Base-by-base conservation (phyloP, 106 monocot genomes). In the Allium fistulosum region DNA sequence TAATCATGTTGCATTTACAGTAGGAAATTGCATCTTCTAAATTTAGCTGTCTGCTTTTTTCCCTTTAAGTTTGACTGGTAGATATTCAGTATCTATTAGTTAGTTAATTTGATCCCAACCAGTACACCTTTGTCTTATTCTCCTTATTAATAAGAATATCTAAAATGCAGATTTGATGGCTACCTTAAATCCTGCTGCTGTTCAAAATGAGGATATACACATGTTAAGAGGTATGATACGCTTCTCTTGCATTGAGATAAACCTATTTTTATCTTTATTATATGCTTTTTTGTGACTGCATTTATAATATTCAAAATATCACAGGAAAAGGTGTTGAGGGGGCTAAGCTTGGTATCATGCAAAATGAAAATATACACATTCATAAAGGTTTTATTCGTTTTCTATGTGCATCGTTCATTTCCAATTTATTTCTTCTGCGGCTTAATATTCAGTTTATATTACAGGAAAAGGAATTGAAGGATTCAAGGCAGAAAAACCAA, bases 401-500 rank as follows among this genome's bases (percentile, higher is more conserved):
- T 37, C 37, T 37, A 37, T 37, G 37, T 37, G 37, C 13, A 48
- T 26, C 48, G 46, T 13, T 59, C 22, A 64, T 48, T 11, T 48
- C n/a, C 9, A 47, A 48, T 64, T 48, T 13, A 48, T 48, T 15
- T 64, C 16, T 64, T 16, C 8, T 13, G 48, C 15, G 11, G 12
- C 64, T 22, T 48, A 16, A 67, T 59, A 55, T 66, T 51, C 7
- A 51, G 3, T 18, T 66, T 66, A 6, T 66, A 52, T 26, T 3
- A 17, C 65, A 86, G 82, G 76, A 15, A 86, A 86, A 74, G 75
- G 68, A 53, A 51, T 52, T n/a, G 74, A 72, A n/a, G 68, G 62
- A 14, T 46, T 51, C 17, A 80, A 80, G 50, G 50, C 28, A 75
- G 74, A 59, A 50, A 12, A 66, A 48, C 69, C 59, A 9, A 86